Evolutionary conservation across 805 yeast species (phyloP).

Genomic region (Lipomyces sp.): DNA sequence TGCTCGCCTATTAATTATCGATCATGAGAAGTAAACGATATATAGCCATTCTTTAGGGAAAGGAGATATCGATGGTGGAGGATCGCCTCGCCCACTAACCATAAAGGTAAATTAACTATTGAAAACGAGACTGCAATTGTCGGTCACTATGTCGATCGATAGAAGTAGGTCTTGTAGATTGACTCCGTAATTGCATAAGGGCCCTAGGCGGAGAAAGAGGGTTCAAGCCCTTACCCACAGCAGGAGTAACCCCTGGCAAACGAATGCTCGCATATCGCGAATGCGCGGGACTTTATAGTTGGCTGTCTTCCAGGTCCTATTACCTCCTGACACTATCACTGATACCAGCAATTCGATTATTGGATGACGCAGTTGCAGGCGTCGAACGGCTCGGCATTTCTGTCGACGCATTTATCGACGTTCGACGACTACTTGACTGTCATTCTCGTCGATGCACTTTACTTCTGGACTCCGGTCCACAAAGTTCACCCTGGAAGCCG

Average conservation of each 20-base stretch:
- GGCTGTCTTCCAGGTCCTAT: neutral
- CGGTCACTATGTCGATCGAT: neutral
- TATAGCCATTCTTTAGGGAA: neutral
- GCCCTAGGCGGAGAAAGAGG: too few relatives aligned
- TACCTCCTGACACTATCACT: neutral
- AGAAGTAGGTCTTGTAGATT: too few relatives aligned
- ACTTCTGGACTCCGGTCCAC: constrained; percentile 32
- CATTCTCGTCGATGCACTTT: constrained; percentile 29
- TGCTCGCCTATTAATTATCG: neutral
- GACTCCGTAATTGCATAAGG: too few relatives aligned
- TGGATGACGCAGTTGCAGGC: neutral
- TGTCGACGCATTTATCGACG: constrained; percentile 26
- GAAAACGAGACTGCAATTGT: neutral
- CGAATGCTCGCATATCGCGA: too few relatives aligned
- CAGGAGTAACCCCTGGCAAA: too few relatives aligned
- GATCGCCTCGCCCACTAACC: too few relatives aligned
- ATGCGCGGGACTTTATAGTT: too few relatives aligned
- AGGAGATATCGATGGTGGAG: too few relatives aligned
- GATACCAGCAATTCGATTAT: neutral
- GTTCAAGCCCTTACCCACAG: too few relatives aligned
- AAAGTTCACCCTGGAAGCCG: constrained; percentile 33
- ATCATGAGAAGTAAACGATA: neutral
- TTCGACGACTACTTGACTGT: constrained; percentile 33
- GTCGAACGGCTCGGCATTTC: constrained; percentile 6
- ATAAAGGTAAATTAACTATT: too few relatives aligned